Percentiles rank a stretch among this genome's conserved stretches.
phyloP scores from a whole-genome alignment of 768 basidiomycete genomes.

The Podaxis sp. region DNA sequence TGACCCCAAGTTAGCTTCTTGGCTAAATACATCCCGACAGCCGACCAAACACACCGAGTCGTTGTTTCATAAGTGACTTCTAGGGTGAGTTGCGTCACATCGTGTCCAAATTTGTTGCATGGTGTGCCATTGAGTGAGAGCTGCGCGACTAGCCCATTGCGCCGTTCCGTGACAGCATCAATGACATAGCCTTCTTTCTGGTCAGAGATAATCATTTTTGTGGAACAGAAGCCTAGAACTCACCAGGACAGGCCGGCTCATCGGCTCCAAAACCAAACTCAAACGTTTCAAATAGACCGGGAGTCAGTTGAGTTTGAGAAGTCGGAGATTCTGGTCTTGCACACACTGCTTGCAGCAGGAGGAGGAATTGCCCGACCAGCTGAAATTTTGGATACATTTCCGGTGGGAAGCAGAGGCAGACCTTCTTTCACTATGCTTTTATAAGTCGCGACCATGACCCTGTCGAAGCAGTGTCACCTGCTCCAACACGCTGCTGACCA shows the following conservation, averaged over 20 bases:
- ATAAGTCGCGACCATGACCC: background rate
- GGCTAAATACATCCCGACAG: background rate
- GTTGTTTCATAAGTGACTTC: slow-evolving; percentile 65
- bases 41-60: slow-evolving; percentile 37
- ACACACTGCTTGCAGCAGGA: background rate
- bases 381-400: background rate
- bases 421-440: background rate
- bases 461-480: slow-evolving; percentile 4
- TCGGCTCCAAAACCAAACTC: background rate
- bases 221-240: slow-evolving; percentile 15
- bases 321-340: background rate
- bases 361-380: background rate
- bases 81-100: slow-evolving; percentile 58
- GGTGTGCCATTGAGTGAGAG: slow-evolving; percentile 52
- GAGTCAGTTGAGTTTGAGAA: slow-evolving; percentile 6
- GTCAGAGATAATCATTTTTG: background rate
- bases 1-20: background rate
- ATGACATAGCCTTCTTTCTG: slow-evolving; percentile 52
- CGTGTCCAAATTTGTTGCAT: slow-evolving; percentile 67
- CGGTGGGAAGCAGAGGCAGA: background rate
- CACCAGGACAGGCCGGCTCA: slow-evolving; percentile 17
- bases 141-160: slow-evolving; percentile 52
- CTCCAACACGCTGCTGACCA: background rate
- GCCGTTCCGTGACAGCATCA: slow-evolving; percentile 38
- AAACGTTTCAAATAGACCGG: slow-evolving; percentile 1